Conservation (phyloP, 371 early-diverging fungal species). For the Smittium mucronatum region DNA sequence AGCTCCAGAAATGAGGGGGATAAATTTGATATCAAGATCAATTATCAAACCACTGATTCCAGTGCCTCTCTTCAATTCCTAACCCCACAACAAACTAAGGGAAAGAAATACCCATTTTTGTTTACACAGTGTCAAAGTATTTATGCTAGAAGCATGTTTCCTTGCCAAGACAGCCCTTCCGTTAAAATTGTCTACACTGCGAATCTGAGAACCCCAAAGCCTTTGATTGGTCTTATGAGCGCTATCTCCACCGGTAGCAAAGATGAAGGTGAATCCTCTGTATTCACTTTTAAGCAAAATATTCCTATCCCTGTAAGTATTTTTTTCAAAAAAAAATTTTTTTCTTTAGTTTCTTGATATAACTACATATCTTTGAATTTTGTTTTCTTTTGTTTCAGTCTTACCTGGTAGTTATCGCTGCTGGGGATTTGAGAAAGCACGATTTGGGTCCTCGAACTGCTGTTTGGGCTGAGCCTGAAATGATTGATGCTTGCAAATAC, state of each 20-base stretch:
- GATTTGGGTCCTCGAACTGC: conserved; percentile 82
- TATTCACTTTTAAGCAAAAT: conserved; percentile 54
- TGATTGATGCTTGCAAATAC: conserved; percentile 74
- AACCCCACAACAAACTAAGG: conserved; percentile 85
- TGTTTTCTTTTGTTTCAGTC: too few relatives aligned
- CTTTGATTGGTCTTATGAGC: conserved; percentile 55
- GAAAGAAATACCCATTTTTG: conserved; percentile 84
- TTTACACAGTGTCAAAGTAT: conserved; percentile 95
- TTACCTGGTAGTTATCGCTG: conserved; percentile 88
- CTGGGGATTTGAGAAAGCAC: conserved; percentile 55
- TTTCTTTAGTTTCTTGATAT: too few relatives aligned
- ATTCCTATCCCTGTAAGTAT: conserved; percentile 46
- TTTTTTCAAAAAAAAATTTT: background rate
- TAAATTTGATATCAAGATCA: conserved; percentile 32
- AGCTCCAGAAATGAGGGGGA: conserved; percentile 14
- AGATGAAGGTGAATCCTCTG: conserved; percentile 34
- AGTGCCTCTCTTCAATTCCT: conserved; percentile 86
- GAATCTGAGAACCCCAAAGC: conserved; percentile 50
- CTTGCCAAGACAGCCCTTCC: conserved; percentile 89
- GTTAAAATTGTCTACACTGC: conserved; percentile 84
- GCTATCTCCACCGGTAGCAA: conserved; percentile 42
- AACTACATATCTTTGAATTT: too few relatives aligned
- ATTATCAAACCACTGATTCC: conserved; percentile 66
- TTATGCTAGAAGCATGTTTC: conserved; percentile 83
- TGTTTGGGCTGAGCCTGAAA: conserved; percentile 93